Evolutionary conservation across 192 early-diverging fungal species (phyloP), one percentile per base, ranked within the genome.

Genomic region (Umbelopsis sp.): DNA sequence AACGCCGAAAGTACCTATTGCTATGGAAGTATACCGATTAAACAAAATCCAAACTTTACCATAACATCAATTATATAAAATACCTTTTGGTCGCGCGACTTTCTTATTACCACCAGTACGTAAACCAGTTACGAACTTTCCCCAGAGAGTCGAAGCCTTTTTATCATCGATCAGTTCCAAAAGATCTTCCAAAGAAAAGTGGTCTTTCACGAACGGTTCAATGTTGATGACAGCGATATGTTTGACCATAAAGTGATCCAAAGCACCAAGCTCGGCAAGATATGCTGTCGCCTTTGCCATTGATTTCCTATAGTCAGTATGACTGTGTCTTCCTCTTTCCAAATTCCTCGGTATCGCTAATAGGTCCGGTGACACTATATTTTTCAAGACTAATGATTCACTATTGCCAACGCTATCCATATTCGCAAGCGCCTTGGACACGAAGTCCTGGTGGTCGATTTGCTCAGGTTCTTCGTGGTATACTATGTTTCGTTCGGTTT

Each of bases 1-100:
- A 6, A 95, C 93, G 49, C 95, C 96, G 86, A 99, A 99, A 0
- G 94, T 98, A 2, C 93, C 94, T 50, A 87, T 90, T 66, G 74
- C 76, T 78, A 29, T 45, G 2, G 31, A 21, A n/a, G n/a, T n/a
- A 68, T 38, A 20, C 68, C 26, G 65, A 49, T 21, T 47, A 12
- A 62, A 44, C 10, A 43, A 44, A 68, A 8, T 74, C 22, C 26
- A n/a, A 44, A 2, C 2, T 26, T 8, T n/a, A n/a, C 21, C 2
- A 0, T 22, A 5, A 25, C 9, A 24, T 2, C 22, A 54, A 54
- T 12, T 54, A 29, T 54, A 5, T 44, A 5, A 17, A 49, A 1
- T 81, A 86, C 85, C 81, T 82, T 86, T 89, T n/a, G 78, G 73
- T 71, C 84, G 85, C 43, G 54, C 9, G 8, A 45, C 45, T 32